Percentiles rank a stretch among this genome's conserved stretches.
These are phyloP conservation scores for Ceratocystiopsis brevicomis DNA, from an alignment of 2,329 filamentous ascomycete species.

Conservation along the genomic window DNA sequence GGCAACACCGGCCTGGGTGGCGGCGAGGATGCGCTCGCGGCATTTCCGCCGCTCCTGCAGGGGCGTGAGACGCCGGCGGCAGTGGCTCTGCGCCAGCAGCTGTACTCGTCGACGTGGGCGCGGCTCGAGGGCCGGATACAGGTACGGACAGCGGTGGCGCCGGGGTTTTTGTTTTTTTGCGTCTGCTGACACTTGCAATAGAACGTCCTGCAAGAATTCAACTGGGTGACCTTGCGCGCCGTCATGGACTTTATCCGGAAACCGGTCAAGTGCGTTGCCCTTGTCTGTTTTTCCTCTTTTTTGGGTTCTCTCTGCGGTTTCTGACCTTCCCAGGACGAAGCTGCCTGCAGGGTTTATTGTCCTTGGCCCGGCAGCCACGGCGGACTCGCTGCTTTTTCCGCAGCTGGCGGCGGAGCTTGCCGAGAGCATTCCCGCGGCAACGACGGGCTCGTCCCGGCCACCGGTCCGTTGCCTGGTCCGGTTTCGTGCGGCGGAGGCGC, in stretches of 20 bases:
- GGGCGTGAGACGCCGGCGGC: slow-evolving; percentile 31
- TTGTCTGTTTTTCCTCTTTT: neutral
- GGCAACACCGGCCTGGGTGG: neutral
- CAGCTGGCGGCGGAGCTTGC: slow-evolving; percentile 44
- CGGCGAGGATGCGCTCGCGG: slow-evolving; percentile 7
- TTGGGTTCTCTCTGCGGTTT: too few species aligned
- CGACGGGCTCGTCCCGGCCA: slow-evolving; percentile 6
- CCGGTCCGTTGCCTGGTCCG: slow-evolving; percentile 38
- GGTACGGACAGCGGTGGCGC: slow-evolving; percentile 19
- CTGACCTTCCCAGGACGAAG: slow-evolving; percentile 14
- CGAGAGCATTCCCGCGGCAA: slow-evolving; percentile 11
- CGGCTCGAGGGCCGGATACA: slow-evolving; percentile 44
- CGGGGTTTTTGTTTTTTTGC: slow-evolving; percentile 6
- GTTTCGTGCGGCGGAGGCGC: slow-evolving; percentile 50
- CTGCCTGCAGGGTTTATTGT: slow-evolving; percentile 55
- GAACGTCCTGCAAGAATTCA: slow-evolving; percentile 39
- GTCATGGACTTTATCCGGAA: slow-evolving; percentile 36
- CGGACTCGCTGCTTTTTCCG: slow-evolving; percentile 53
- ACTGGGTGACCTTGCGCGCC: slow-evolving; percentile 38
- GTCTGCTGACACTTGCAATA: slow-evolving; percentile 13
- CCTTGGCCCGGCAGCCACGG: slow-evolving; percentile 61
- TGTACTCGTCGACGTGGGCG: slow-evolving; percentile 46
- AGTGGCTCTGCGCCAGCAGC: slow-evolving; percentile 32
- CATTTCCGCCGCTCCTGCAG: slow-evolving; percentile 34
- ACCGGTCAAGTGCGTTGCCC: slow-evolving; percentile 11